phyloP scores from a whole-genome alignment of 805 yeast genomes.

The Saccharomycopsis sp. region DNA sequence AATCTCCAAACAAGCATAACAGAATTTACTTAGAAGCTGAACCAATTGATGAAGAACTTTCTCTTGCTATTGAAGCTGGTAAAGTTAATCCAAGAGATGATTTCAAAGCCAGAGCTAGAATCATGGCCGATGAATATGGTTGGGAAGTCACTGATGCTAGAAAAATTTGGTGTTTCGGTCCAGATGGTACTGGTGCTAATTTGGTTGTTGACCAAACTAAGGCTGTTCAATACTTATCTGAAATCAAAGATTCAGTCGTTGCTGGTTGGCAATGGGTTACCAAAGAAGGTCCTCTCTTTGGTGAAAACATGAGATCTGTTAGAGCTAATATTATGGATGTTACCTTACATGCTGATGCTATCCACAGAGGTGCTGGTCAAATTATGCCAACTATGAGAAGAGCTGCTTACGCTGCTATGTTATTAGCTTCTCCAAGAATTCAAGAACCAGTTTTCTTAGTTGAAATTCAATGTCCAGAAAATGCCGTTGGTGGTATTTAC shows the following conservation, averaged over 20 bases:
- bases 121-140: constrained; percentile 96
- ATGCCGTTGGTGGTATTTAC: constrained; percentile 99
- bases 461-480: constrained; percentile 99
- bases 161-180: constrained; percentile 99
- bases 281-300: constrained; percentile 98
- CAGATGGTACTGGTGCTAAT: constrained; percentile 99
- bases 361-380: constrained; percentile 99
- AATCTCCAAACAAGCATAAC: constrained; percentile 99
- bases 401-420: constrained; percentile 96
- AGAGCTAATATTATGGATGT: constrained; percentile 98
- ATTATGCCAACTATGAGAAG: constrained; percentile 99
- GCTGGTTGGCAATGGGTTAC: constrained; percentile 99
- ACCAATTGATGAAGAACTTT: constrained; percentile 90
- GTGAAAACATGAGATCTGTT: constrained; percentile 92
- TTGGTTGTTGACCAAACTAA: constrained; percentile 98
- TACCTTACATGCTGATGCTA: constrained; percentile 99
- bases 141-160: constrained; percentile 99
- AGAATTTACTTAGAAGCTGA: constrained; percentile 97
- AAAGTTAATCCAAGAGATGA: constrained; percentile 91
- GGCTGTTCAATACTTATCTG: constrained; percentile 98
- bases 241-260: constrained; percentile 98
- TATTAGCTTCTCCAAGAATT: constrained; percentile 96
- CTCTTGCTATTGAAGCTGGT: constrained; percentile 89
- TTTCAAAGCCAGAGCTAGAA: constrained; percentile 97
- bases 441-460: constrained; percentile 99